Base-by-base conservation (phyloP, 495 filamentous ascomycete species). In the Chaetomium cochliodes region DNA sequence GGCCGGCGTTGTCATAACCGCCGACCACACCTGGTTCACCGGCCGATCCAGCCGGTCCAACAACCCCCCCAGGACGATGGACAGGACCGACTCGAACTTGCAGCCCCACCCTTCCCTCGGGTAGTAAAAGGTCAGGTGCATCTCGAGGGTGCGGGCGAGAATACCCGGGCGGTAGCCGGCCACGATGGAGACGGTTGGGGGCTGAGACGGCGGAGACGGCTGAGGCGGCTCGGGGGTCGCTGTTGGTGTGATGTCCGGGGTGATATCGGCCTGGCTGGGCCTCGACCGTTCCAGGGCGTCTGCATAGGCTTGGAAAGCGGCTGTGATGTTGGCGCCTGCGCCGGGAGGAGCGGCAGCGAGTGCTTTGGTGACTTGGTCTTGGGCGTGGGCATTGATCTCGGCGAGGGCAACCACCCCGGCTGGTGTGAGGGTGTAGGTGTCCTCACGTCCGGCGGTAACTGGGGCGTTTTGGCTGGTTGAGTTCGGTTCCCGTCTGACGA, bases 161-260 rank as follows among this genome's bases (percentile, higher is more conserved):
- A 78, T 69, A n/a, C 68, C 70, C 16, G 72, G 74, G 9, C 62
- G 65, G 64, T 78, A 78, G 41, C 76, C 76, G 0, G 65, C 25
- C 46, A 64, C 41, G 53, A 75, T 72, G 49, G 44, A 54, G 47
- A 71, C 37, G 22, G 30, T 42, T 2, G 57, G 49, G 5, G 39
- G 50, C 52, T 16, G n/a, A 3, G 44, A 15, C 7, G 23, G 46
- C 37, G 37, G n/a, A n/a, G n/a, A n/a, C n/a, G n/a, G n/a, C n/a
- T n/a, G n/a, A n/a, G n/a, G n/a, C 3, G 30, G 46, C 37, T 44
- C 42, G 26, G 59, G n/a, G 25, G 49, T 64, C 18, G 49, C 15
- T 12, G 60, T 23, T 15, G 42, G 53, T 18, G 63, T 61, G 3
- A 9, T 33, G 30, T 15, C 60, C 41, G 46, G 23, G 30, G 63